Evolutionary conservation across 495 filamentous ascomycete genomes (phyloP).

Genomic region (Lindgomyces ingoldianus): DNA sequence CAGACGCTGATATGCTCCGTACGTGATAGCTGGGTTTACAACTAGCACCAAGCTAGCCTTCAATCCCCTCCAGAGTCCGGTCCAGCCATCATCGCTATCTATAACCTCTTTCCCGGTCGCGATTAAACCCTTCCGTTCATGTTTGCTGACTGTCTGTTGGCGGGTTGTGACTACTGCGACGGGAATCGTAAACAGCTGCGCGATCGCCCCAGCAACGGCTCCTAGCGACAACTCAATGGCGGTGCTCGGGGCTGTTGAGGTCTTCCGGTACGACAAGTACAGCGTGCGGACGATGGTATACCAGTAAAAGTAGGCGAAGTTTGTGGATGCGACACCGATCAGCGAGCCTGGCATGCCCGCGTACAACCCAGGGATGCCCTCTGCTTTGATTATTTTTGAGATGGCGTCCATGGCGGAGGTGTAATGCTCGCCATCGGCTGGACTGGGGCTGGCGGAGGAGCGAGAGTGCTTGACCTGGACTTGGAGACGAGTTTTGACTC

Average conservation of each 20-base stretch:
- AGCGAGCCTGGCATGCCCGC: conserved; percentile 83
- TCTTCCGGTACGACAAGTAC: conserved; percentile 69
- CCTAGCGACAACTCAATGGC: conserved; percentile 83
- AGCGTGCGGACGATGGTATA: conserved; percentile 84
- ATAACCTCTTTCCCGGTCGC: conserved; percentile 90
- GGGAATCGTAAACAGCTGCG: conserved; percentile 94
- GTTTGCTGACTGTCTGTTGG: conserved; percentile 87
- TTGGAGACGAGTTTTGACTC: conserved; percentile 95
- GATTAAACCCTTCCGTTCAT: conserved; percentile 80
- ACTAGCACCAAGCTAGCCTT: conserved; percentile 97
- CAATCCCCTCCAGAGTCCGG: conserved; percentile 89
- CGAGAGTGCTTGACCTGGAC: conserved; percentile 81
- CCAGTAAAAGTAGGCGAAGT: conserved; percentile 99
- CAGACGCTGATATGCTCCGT: conserved; percentile 92
- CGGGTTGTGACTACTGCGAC: conserved; percentile 93
- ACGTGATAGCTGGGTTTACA: conserved; percentile 96
- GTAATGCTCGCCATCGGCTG: conserved; percentile 65
- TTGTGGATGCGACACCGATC: conserved; percentile 91
- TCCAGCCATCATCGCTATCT: conserved; percentile 83
- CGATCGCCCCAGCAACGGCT: conserved; percentile 84
- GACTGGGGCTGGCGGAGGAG: conserved; percentile 40
- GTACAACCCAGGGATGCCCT: conserved; percentile 82
- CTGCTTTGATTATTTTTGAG: conserved; percentile 76
- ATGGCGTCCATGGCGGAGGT: conserved; percentile 84
- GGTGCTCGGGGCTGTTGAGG: conserved; percentile 71